Conservation (phyloP, 768 basidiomycete genomes). For the Trametes cubensis region DNA sequence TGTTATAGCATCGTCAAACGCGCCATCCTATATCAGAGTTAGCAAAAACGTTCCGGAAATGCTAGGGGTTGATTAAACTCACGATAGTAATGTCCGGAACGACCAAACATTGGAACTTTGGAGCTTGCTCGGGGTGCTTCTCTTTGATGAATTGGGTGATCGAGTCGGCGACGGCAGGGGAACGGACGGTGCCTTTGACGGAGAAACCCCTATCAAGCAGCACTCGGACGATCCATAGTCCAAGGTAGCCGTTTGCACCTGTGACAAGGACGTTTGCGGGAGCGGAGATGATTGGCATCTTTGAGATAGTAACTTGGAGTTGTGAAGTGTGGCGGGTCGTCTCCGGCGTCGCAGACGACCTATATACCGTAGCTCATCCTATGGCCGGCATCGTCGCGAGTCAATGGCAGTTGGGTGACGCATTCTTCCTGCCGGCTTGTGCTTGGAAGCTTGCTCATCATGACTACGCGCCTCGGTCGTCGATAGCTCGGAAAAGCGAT, state of each 20-base stretch:
- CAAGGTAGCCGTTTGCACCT: constrained; percentile 59
- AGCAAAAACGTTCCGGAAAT: not conserved
- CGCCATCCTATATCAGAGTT: not conserved
- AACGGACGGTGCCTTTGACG: constrained; percentile 66
- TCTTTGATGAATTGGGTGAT: constrained; percentile 49
- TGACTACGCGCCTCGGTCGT: too few species aligned
- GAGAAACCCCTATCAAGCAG: constrained; percentile 61
- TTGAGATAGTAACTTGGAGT: too few species aligned
- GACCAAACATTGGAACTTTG: not conserved
- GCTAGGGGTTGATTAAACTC: not conserved
- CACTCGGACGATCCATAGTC: constrained; percentile 52
- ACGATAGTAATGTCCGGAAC: constrained; percentile 3
- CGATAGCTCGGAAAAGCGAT: too few species aligned
- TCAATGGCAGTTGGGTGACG: too few species aligned
- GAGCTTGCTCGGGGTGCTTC: not conserved
- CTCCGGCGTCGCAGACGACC: too few species aligned
- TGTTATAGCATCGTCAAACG: constrained; percentile 33
- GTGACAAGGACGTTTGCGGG: constrained; percentile 48
- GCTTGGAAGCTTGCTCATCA: too few species aligned
- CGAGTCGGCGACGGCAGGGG: constrained; percentile 54
- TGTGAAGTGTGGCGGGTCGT: too few species aligned
- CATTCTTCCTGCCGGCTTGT: too few species aligned
- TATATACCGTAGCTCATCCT: too few species aligned
- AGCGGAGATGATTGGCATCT: constrained; percentile 38
- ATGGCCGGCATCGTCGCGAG: too few species aligned